Base-by-base conservation (phyloP, 768 basidiomycete species). In the Leccinellum albellum region DNA sequence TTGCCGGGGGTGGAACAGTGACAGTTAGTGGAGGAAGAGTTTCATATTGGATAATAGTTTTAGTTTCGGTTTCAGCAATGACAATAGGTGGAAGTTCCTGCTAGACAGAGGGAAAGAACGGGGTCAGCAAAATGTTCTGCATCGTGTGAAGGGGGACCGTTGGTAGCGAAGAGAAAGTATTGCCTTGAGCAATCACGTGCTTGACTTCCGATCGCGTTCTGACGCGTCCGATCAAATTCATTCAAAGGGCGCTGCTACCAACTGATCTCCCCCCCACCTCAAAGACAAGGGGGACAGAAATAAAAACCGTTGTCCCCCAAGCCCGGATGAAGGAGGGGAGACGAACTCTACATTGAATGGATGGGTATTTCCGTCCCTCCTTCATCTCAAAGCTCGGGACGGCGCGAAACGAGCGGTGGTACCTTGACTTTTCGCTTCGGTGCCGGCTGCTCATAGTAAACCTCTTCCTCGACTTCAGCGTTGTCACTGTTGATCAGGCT, bases 321-420 rank as follows among this genome's bases (percentile, higher is more conserved):
- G 86, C 88, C 88, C 88, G 82, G 87, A 86, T 86, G 86, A 89
- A 87, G 87, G 88, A 85, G 84, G 81, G 78, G 77, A 82, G 83
- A 89, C 87, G 82, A 83, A 89, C 83, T 82, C 75, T 83, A 82
- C 79, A 84, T 66, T 77, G 75, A 66, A 71, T 64, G 61, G 62
- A 65, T 57, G 29, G 55, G 53, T 51, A 61, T 59, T 57, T 62
- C 61, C 59, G 58, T 58, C 72, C 84, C 90, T 84, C 89, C 90
- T 88, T 91, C 90, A 89, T 90, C 90, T 91, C 87, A 91, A 82
- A 91, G 86, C 87, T 90, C 88, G 77, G 89, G 87, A 82, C 87
- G 89, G 83, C 88, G 88, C 79, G 83, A 83, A 78, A 68, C 58
- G 78, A 87, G 84, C 78, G 87, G 83, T 75, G 89, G 83, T 92